Evolutionary conservation across 1,139 yeast species (phyloP).

Genomic region (Wickerhamomyces sp.): DNA sequence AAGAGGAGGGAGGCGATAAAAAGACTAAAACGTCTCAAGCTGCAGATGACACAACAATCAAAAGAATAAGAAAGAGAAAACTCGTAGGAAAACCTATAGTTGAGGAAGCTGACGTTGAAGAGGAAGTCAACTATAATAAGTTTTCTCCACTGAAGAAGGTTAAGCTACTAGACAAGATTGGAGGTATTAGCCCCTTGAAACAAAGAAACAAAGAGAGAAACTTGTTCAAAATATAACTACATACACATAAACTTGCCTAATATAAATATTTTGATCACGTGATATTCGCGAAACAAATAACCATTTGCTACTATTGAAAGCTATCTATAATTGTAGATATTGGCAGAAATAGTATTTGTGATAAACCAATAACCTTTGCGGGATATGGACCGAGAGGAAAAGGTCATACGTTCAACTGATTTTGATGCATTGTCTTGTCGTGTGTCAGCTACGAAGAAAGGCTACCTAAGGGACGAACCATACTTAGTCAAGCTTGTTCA

Average conservation of each 20-base stretch:
- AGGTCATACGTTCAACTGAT: slow-evolving; percentile 63
- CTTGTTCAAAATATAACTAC: slow-evolving; percentile 18
- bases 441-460: slow-evolving; percentile 47
- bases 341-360: no score
- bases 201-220: slow-evolving; percentile 22
- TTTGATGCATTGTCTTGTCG: slow-evolving; percentile 81
- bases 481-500: slow-evolving; percentile 39
- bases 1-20: not conserved
- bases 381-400: slow-evolving; percentile 6
- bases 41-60: not conserved
- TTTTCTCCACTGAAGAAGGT: slow-evolving; percentile 21
- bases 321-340: no score
- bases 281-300: no score
- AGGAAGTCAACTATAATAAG: slow-evolving; percentile 6
- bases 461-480: slow-evolving; percentile 51
- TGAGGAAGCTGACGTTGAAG: slow-evolving; percentile 19
- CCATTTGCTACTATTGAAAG: no score
- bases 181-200: slow-evolving; percentile 23
- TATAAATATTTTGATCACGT: no score
- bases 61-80: slow-evolving; percentile 19
- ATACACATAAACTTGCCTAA: not conserved
- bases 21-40: not conserved
- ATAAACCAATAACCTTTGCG: not conserved
- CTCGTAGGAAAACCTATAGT: slow-evolving; percentile 16
- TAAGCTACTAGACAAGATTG: slow-evolving; percentile 20